phyloP scores from a whole-genome alignment of 2,329 filamentous ascomycete genomes.

The Stagonosporopsis tanaceti region DNA sequence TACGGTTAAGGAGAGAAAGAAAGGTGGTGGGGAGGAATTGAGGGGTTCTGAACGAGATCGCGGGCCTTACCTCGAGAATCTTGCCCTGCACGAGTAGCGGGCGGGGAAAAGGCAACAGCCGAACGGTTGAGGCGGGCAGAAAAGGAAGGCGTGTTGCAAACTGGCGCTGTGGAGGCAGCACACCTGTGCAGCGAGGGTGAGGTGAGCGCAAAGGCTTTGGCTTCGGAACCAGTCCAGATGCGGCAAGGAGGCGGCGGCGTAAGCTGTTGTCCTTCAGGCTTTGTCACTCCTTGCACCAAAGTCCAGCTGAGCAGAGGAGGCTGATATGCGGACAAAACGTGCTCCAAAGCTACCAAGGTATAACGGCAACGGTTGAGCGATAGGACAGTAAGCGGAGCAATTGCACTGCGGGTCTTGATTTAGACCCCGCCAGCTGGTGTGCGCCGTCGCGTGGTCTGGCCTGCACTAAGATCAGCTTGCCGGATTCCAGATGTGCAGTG shows the following conservation, averaged over 20 bases:
- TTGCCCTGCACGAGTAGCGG: conserved; percentile 33
- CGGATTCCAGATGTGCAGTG: conserved; percentile 1
- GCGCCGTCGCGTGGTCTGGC: conserved; percentile 21
- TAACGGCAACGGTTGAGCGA: conserved; percentile 16
- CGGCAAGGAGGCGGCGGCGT: conserved; percentile 30
- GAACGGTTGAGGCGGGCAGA: conserved; percentile 34
- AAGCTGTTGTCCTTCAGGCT: conserved; percentile 18
- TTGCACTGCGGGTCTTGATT: conserved; percentile 19
- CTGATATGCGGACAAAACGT: conserved; percentile 14
- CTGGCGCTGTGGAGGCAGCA: conserved; percentile 39
- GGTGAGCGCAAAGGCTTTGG: conserved; percentile 26
- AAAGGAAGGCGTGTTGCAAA: conserved; percentile 36
- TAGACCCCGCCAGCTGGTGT: conserved; percentile 15
- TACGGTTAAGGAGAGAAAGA: conserved; percentile 1
- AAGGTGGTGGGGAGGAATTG: conserved; percentile 24
- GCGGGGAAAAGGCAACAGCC: conserved; percentile 35
- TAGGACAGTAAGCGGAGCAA: conserved; percentile 21
- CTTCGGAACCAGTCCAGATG: conserved; percentile 28
- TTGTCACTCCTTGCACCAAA: conserved; percentile 21
- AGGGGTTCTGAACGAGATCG: conserved; percentile 22
- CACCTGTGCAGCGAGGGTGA: conserved; percentile 31
- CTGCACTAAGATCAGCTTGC: conserved; percentile 20
- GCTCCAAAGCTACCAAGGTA: conserved; percentile 17
- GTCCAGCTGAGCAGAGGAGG: conserved; percentile 16
- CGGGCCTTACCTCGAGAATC: conserved; percentile 40